Evolutionary conservation across 2,329 filamentous ascomycete species (phyloP), one percentile per base, ranked within the genome.

Genomic region (Ophiostoma triangulosporum): DNA sequence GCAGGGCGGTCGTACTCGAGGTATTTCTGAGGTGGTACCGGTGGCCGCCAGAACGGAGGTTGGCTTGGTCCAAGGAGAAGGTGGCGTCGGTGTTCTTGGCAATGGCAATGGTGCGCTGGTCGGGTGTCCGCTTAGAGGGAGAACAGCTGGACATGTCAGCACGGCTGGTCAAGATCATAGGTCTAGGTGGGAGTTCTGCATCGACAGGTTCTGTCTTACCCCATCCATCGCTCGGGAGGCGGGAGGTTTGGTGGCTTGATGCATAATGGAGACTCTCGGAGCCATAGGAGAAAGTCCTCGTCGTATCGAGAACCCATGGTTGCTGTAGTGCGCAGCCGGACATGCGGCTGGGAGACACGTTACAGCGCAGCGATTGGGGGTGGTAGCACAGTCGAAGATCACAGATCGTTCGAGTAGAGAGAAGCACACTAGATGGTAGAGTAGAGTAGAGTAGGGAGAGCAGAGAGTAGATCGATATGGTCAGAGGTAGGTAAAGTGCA

Each of bases 201-300:
- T n/a, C n/a, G n/a, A n/a, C n/a, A n/a, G n/a, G n/a, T n/a, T 27
- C 8, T 12, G 22, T 45, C 79, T 65, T 74, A 95, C 86, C 91
- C 89, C 88, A 96, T 95, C 90, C 90, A 97, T 73, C 95, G 88
- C 71, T 95, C 88, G 58, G 84, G 78, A 26, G 88, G 85, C 59
- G 89, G 90, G 46, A 96, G 76, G 59, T 76, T 78, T 58, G 83
- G 73, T 48, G 91, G 91, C 69, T 87, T 94, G 62, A 77, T 73
- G 64, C 89, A 89, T 67, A 95, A 74, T 60, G 89, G 89, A 59
- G 91, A 96, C 56, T 84, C 75, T 69, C 84, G 80, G 63, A 97
- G 73, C 66, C 77, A 75, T 62, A 88, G 73, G 61, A 97, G 75
- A 69, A 86, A 77, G 59, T 90, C 86, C 68, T 79, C 75, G 58